Percentiles rank a stretch among this genome's conserved stretches.
These are phyloP conservation scores for Metarhizium guizhouense DNA, from an alignment of 2,329 filamentous ascomycete genomes.

Conservation along the genomic window DNA sequence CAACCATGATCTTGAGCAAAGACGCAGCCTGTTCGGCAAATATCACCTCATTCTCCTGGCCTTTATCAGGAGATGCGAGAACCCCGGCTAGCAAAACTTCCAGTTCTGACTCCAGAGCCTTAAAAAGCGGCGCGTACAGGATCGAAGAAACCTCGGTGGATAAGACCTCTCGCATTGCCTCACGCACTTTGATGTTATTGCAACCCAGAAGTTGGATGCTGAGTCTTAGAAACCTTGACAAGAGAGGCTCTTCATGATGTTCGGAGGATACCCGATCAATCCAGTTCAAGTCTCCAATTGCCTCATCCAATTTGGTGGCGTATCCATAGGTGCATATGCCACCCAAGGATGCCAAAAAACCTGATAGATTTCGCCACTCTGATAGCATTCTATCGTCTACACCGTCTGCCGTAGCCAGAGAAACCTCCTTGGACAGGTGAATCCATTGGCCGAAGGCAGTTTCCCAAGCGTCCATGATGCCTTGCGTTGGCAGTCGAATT, in stretches of 20 bases:
- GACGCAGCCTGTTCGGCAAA: slow-evolving; percentile 61
- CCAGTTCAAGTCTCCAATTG: slow-evolving; percentile 50
- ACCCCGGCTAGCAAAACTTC: slow-evolving; percentile 52
- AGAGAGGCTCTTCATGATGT: slow-evolving; percentile 49
- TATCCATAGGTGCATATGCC: slow-evolving; percentile 57
- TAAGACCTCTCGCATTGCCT: slow-evolving; percentile 57
- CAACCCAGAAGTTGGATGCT: slow-evolving; percentile 59
- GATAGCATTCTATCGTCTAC: slow-evolving; percentile 47
- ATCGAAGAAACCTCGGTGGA: slow-evolving; percentile 55
- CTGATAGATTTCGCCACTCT: slow-evolving; percentile 62
- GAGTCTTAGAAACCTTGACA: slow-evolving; percentile 51
- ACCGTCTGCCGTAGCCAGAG: slow-evolving; percentile 38
- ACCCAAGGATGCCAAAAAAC: slow-evolving; percentile 58
- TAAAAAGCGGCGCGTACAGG: slow-evolving; percentile 55
- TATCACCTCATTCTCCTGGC: slow-evolving; percentile 50
- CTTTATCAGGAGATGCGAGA: slow-evolving; percentile 40
- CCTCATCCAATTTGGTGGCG: slow-evolving; percentile 47
- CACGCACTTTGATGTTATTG: slow-evolving; percentile 53
- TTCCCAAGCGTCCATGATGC: slow-evolving; percentile 61
- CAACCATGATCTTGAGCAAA: slow-evolving; percentile 53
- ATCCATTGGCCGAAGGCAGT: slow-evolving; percentile 57
- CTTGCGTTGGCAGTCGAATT: slow-evolving; percentile 53
- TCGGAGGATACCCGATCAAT: slow-evolving; percentile 53
- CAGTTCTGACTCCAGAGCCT: slow-evolving; percentile 55
- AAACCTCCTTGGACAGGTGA: slow-evolving; percentile 53